Evolutionary conservation across 129 eudicot species (phyloP).

Genomic region (Centaurea solstitialis): DNA sequence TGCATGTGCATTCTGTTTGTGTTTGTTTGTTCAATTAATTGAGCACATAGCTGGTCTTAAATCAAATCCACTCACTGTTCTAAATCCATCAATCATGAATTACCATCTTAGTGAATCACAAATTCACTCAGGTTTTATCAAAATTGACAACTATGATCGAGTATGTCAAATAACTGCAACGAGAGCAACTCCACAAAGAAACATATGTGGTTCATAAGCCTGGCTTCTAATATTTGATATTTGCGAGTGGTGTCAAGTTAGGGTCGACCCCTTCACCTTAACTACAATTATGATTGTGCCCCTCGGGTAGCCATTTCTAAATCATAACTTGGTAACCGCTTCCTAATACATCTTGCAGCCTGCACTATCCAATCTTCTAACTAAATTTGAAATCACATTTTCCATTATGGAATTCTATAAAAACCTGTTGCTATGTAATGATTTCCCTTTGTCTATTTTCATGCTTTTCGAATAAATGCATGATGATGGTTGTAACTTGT

Average conservation of each 20-base stretch:
- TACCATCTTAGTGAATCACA: not conserved
- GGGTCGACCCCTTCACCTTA: not conserved
- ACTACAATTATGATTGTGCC: not conserved
- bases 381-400: slow-evolving; percentile 1
- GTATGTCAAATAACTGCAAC: not conserved
- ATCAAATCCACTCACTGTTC: not conserved
- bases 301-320: not conserved
- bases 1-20: not conserved
- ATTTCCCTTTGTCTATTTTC: not conserved
- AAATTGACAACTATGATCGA: not conserved
- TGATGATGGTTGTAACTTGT: not conserved
- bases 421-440: slow-evolving; percentile 5
- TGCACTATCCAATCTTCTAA: not conserved
- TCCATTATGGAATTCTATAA: not conserved
- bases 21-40: too few relatives aligned
- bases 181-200: not conserved
- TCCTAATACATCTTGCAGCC: not conserved
- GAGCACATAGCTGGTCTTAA: not conserved
- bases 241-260: not conserved
- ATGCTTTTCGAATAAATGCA: not conserved
- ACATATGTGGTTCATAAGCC: not conserved
- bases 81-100: not conserved
- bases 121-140: not conserved
- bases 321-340: not conserved
- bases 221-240: not conserved